These are phyloP conservation scores for Penicillium bovifimosum DNA, from an alignment of 495 filamentous ascomycete species.

Conservation along the genomic window DNA sequence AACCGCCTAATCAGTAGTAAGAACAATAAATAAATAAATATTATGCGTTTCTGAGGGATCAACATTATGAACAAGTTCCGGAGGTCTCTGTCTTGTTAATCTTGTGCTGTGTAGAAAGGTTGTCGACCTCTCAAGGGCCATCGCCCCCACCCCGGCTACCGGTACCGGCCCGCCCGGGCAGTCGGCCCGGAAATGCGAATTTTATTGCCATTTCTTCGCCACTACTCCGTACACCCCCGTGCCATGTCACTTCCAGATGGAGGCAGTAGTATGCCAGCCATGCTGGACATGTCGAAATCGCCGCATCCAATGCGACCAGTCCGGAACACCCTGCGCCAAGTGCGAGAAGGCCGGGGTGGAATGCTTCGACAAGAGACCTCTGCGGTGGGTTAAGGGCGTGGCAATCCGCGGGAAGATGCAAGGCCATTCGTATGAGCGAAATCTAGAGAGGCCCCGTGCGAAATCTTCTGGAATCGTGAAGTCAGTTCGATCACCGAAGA, in stretches of 20 bases:
- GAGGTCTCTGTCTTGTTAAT: no score
- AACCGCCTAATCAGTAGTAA: no score
- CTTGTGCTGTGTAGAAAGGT: no score
- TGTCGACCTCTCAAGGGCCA: no score
- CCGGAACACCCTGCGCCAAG: constrained; percentile 28
- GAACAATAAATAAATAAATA: no score
- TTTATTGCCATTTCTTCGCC: neutral
- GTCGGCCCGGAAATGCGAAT: neutral
- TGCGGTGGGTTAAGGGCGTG: constrained; percentile 42
- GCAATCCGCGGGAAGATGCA: constrained; percentile 41
- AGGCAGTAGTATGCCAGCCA: constrained; percentile 8
- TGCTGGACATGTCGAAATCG: constrained; percentile 51
- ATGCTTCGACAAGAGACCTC: constrained; percentile 48
- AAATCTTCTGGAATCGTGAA: neutral
- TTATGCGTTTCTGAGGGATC: no score
- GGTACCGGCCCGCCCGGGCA: no score
- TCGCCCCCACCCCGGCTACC: no score
- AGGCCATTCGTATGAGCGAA: constrained; percentile 9
- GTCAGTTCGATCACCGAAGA: neutral
- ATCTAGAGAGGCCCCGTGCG: constrained; percentile 1
- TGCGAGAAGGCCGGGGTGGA: constrained; percentile 42
- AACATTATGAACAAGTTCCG: no score
- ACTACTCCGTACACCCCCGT: neutral
- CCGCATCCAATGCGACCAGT: constrained; percentile 49
- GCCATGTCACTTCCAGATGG: constrained; percentile 8